These are phyloP conservation scores for Arctium lappa DNA, from an alignment of 129 eudicot genomes.

Conservation along the genomic window DNA sequence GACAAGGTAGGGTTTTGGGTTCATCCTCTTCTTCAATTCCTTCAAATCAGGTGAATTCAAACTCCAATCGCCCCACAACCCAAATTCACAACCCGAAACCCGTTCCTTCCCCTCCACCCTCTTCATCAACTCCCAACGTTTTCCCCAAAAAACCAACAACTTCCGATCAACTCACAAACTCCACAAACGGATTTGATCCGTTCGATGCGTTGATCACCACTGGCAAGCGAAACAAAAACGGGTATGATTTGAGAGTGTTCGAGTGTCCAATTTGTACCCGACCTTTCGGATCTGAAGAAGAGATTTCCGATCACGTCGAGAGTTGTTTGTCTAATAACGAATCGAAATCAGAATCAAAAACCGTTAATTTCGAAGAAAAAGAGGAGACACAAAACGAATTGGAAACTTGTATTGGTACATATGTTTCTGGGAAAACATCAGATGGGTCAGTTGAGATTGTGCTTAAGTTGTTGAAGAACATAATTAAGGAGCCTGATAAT, in stretches of 20 bases:
- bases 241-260: slow-evolving; percentile 67
- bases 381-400: slow-evolving; percentile 27
- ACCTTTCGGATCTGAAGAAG: slow-evolving; percentile 65
- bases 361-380: neutral
- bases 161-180: slow-evolving; percentile 12
- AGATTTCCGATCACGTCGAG: slow-evolving; percentile 75
- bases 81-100: slow-evolving; percentile 29
- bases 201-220: slow-evolving; percentile 71
- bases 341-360: slow-evolving; percentile 16
- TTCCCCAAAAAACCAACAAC: slow-evolving; percentile 8
- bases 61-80: slow-evolving; percentile 26
- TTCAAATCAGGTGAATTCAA: slow-evolving; percentile 25
- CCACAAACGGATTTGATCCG: slow-evolving; percentile 74
- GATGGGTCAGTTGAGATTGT: slow-evolving; percentile 62
- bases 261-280: slow-evolving; percentile 84
- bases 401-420: slow-evolving; percentile 51
- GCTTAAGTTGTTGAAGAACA: slow-evolving; percentile 63
- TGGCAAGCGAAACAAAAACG: slow-evolving; percentile 70
- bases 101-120: slow-evolving; percentile 9
- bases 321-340: slow-evolving; percentile 39
- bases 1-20: slow-evolving; percentile 86
- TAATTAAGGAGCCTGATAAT: slow-evolving; percentile 80
- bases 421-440: slow-evolving; percentile 73
- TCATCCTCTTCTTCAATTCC: slow-evolving; percentile 55
- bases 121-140: slow-evolving; percentile 12